Percentiles rank a stretch among this genome's conserved stretches.
These are phyloP conservation scores for Chrysopogon serrulatus DNA, from an alignment of 176 grass and related monocot species.

Conservation along the genomic window DNA sequence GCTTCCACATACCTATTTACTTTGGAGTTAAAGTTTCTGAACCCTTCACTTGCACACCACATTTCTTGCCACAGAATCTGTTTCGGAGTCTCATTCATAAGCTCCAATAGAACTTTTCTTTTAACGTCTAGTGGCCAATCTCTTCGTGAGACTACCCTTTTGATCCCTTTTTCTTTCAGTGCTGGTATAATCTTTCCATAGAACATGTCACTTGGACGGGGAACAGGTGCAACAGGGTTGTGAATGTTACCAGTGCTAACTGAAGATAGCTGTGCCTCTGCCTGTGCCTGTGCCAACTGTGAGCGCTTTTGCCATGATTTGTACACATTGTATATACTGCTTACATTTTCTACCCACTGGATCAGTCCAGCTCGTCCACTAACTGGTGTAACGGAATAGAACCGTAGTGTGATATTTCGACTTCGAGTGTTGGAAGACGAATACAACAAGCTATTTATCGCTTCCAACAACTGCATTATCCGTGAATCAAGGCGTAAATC, in stretches of 20 bases:
- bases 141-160: slow-evolving; percentile 94
- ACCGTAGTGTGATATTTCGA: slow-evolving; percentile 63
- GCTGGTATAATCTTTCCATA: slow-evolving; percentile 99
- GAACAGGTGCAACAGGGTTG: slow-evolving; percentile 69
- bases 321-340: slow-evolving; percentile 95
- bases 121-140: slow-evolving; percentile 98
- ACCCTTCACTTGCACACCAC: slow-evolving; percentile 97
- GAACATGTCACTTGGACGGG: slow-evolving; percentile 95
- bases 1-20: slow-evolving; percentile 65
- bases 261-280: slow-evolving; percentile 73
- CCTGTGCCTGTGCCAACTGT: slow-evolving; percentile 70
- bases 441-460: slow-evolving; percentile 73
- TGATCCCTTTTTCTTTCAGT: slow-evolving; percentile 98
- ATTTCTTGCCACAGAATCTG: slow-evolving; percentile 94
- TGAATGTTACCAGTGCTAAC: slow-evolving; percentile 46
- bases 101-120: slow-evolving; percentile 88
- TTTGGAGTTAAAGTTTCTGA: slow-evolving; percentile 88
- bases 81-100: slow-evolving; percentile 94
- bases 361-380: slow-evolving; percentile 90
- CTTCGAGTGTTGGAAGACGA: slow-evolving; percentile 60
- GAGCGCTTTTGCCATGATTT: slow-evolving; percentile 90
- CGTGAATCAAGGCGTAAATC: slow-evolving; percentile 97
- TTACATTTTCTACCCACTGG: slow-evolving; percentile 97
- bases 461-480: slow-evolving; percentile 93
- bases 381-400: slow-evolving; percentile 96